Evolutionary conservation across 139 green algal species (phyloP).

Genomic region (Eudorina sp.): DNA sequence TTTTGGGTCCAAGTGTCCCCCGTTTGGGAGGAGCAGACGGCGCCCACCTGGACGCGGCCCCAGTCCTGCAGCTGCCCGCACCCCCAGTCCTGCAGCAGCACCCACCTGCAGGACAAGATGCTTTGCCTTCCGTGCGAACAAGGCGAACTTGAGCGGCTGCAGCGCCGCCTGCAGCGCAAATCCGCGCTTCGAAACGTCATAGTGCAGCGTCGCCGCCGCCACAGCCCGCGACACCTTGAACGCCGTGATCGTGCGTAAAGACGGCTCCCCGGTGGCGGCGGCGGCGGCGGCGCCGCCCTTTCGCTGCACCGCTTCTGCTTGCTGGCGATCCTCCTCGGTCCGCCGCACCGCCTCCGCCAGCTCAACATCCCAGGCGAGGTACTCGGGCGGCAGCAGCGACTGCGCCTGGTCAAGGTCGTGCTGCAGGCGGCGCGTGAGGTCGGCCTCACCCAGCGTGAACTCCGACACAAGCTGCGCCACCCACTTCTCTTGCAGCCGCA

Average conservation of each 20-base stretch:
- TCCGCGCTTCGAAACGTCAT: background rate
- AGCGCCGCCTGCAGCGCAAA: conserved; percentile 39
- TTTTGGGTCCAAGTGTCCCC: too few species aligned
- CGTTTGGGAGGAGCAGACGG: too few species aligned
- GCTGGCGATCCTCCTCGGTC: background rate
- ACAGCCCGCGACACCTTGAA: conserved; percentile 50
- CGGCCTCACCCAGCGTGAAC: conserved; percentile 20
- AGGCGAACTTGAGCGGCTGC: conserved; percentile 50
- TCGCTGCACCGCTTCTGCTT: conserved; percentile 9
- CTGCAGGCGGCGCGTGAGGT: conserved; percentile 37
- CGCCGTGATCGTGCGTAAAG: background rate
- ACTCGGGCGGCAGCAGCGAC: conserved; percentile 23
- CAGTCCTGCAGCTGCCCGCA: too few species aligned
- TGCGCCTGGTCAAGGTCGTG: background rate
- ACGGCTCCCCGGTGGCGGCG: background rate
- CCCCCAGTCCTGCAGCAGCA: too few species aligned
- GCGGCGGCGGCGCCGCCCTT: background rate
- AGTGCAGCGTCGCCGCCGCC: conserved; percentile 39
- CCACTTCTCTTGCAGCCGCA: conserved; percentile 55
- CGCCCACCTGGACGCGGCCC: too few species aligned
- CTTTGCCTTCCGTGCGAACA: conserved; percentile 34
- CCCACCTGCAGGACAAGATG: conserved; percentile 51
- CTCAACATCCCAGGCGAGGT: conserved; percentile 9
- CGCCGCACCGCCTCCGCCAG: conserved; percentile 26
- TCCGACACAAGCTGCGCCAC: conserved; percentile 24